Evolutionary conservation across 495 filamentous ascomycete genomes (phyloP).

Genomic region (Stereocaulon alpinum): DNA sequence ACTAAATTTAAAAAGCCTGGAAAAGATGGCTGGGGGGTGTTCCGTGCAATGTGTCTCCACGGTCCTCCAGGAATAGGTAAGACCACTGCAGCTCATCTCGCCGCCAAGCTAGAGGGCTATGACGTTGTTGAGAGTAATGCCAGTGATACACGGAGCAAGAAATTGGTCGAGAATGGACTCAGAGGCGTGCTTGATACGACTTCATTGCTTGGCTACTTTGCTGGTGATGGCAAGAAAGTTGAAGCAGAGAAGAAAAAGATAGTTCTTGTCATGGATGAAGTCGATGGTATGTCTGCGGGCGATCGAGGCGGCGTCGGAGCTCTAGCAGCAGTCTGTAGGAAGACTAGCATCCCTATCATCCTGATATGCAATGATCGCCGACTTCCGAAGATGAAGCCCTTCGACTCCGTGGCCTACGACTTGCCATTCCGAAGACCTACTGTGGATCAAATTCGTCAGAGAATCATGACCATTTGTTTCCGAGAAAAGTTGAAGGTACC

Average conservation of each 20-base stretch:
- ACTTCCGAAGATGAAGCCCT: constrained; percentile 95
- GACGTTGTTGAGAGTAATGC: constrained; percentile 93
- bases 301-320: constrained; percentile 94
- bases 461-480: constrained; percentile 89
- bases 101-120: constrained; percentile 85
- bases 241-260: constrained; percentile 78
- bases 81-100: constrained; percentile 91
- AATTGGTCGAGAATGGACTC: constrained; percentile 79
- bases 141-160: constrained; percentile 95
- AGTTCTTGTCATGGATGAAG: constrained; percentile 96
- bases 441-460: constrained; percentile 73
- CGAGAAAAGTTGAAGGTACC: constrained; percentile 84
- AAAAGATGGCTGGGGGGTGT: constrained; percentile 65
- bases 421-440: constrained; percentile 83
- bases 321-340: constrained; percentile 85
- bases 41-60: constrained; percentile 81
- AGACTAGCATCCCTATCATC: constrained; percentile 89
- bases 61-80: constrained; percentile 96
- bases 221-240: constrained; percentile 70
- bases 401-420: constrained; percentile 74
- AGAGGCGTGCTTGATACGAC: constrained; percentile 86
- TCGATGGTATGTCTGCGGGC: constrained; percentile 97
- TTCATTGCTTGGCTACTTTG: constrained; percentile 84
- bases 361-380: constrained; percentile 94
- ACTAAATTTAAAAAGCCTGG: constrained; percentile 67